Evolutionary conservation across 2,329 filamentous ascomycete genomes (phyloP).

Genomic region (Alternaria gansuensis): DNA sequence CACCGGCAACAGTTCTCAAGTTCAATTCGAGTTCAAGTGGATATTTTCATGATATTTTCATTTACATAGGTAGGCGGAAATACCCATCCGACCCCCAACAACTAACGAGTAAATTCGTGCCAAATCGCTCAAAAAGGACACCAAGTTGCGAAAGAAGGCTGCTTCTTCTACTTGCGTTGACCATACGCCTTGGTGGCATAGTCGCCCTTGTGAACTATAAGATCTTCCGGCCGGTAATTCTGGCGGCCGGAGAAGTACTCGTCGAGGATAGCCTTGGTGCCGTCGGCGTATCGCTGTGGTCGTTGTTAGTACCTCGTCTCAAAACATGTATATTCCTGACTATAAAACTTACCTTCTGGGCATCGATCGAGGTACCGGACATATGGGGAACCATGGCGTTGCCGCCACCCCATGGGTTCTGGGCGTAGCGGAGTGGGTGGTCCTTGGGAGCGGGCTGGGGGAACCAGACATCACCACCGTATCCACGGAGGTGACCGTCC

Average conservation of each 20-base stretch:
- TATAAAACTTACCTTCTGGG: constrained; percentile 69
- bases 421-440: constrained; percentile 89
- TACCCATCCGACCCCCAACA: constrained; percentile 24
- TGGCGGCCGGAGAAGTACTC: constrained; percentile 87
- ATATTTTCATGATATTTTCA: constrained; percentile 40
- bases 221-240: constrained; percentile 88
- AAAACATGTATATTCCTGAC: neutral
- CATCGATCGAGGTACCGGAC: constrained; percentile 98
- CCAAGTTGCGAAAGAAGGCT: constrained; percentile 7
- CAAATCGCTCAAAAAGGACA: constrained; percentile 26
- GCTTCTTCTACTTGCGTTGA: constrained; percentile 67
- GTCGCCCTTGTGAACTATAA: constrained; percentile 89
- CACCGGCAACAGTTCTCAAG: neutral
- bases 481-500: constrained; percentile 87
- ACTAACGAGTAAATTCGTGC: constrained; percentile 31
- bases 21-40: constrained; percentile 24
- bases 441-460: constrained; percentile 94
- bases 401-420: constrained; percentile 94
- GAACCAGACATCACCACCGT: constrained; percentile 94
- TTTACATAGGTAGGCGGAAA: constrained; percentile 35
- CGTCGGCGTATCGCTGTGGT: constrained; percentile 71
- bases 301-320: constrained; percentile 17
- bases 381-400: constrained; percentile 99
- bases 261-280: constrained; percentile 87
- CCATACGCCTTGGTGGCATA: constrained; percentile 97